Evolutionary conservation across 805 yeast genomes (phyloP).

Genomic region (Yamadazyma philogaea): DNA sequence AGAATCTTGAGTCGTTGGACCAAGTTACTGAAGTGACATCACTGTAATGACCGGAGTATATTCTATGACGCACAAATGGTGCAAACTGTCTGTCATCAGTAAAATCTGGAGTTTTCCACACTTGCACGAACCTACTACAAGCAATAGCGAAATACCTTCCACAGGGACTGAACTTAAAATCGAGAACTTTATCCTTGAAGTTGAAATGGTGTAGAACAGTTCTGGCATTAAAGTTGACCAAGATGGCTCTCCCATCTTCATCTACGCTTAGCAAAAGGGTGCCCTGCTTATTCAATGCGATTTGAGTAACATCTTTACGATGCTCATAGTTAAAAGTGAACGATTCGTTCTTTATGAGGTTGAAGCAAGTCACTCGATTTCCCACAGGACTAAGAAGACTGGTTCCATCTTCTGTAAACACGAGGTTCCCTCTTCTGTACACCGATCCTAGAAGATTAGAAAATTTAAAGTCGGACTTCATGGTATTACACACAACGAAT

Average conservation of each 20-base stretch:
- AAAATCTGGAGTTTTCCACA: slow-evolving; percentile 87
- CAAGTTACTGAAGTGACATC: slow-evolving; percentile 77
- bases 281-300: slow-evolving; percentile 81
- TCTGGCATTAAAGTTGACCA: slow-evolving; percentile 79
- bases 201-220: slow-evolving; percentile 92
- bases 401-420: slow-evolving; percentile 84
- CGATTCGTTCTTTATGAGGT: slow-evolving; percentile 76
- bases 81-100: slow-evolving; percentile 90
- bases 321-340: slow-evolving; percentile 93
- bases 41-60: slow-evolving; percentile 89
- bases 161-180: slow-evolving; percentile 81
- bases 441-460: slow-evolving; percentile 92
- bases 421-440: slow-evolving; percentile 85
- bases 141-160: slow-evolving; percentile 87
- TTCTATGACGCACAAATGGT: slow-evolving; percentile 87
- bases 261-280: slow-evolving; percentile 81
- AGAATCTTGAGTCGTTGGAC: slow-evolving; percentile 88
- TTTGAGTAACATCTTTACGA: slow-evolving; percentile 71
- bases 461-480: slow-evolving; percentile 88
- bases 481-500: slow-evolving; percentile 19
- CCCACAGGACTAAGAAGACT: slow-evolving; percentile 89
- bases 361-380: slow-evolving; percentile 85
- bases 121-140: slow-evolving; percentile 75
- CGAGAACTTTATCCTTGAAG: slow-evolving; percentile 74
- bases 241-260: slow-evolving; percentile 87